Base-by-base conservation (phyloP, 2,329 filamentous ascomycete genomes). In the Fusarium robinianum region DNA sequence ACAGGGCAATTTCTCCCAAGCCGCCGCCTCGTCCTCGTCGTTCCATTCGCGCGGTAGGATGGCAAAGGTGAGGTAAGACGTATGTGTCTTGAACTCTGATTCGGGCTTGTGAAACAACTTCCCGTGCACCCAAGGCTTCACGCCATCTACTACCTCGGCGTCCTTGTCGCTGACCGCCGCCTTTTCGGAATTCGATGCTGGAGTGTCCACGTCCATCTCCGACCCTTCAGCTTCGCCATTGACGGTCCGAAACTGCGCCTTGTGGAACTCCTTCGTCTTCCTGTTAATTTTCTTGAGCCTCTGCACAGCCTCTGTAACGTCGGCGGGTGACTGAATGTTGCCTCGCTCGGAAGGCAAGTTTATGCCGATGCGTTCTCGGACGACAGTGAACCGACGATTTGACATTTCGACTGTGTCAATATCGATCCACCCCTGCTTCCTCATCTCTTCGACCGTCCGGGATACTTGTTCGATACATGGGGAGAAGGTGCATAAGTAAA, bases 391-490 rank as follows among this genome's bases (percentile, higher is more conserved):
- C 3, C 86, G 83, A 57, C 82, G 84, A 60, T 96, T 85, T 8
- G 83, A 76, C 8, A 99, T 81, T 68, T 96, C 94, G 1, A 95
- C 88, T 88, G 96, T 96, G 57, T 88, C 84, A 53, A 97, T 95
- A 45, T 92, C 87, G 8, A 90, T 79, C 94, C 94, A 99, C 39
- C 89, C 90, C 6, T 90, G 73, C 24, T 83, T 80, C 40, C 92
- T 85, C 68, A 99, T 78, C 9, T 82, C 81, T 8, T 88, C 85
- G 40, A 96, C 84, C 0, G 94, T 97, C 42, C 84, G 82, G 39
- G 87, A 90, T 15, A 95, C 92, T 72, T 99, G 94, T 70, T 99
- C 94, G 55, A 99, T 95, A 68, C 94, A 99, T 0, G 94, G 94
- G 2, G 88, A 95, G 71, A 99, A 99, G 1, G 90, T 95, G 73